A percentile compares a stretch with the other conserved stretches of the same genome.
Conservation (phyloP, 148 eudicot genomes). For the Rhododendron henanense region DNA sequence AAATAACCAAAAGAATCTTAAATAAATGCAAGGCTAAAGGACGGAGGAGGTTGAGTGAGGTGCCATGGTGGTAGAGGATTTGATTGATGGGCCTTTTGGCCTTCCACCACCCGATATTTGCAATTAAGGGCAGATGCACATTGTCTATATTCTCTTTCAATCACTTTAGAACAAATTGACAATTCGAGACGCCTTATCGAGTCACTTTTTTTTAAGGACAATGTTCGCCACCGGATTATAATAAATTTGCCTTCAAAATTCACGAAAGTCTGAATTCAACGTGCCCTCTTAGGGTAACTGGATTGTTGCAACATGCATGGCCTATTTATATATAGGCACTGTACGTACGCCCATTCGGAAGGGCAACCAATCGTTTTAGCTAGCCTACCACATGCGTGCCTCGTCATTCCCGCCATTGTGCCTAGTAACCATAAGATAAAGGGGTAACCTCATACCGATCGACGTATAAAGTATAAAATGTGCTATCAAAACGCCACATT, state of each 20-base stretch:
- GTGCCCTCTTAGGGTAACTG: no score
- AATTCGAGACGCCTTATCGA: no score
- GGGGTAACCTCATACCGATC: no score
- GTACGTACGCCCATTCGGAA: background rate
- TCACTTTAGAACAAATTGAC: background rate
- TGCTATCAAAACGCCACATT: no score
- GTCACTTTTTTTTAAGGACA: no score
- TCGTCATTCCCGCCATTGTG: no score
- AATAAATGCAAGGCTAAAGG: background rate
- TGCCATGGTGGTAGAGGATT: background rate
- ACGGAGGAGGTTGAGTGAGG: background rate
- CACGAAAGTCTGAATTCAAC: no score
- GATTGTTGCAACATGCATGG: no score
- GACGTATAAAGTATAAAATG: no score
- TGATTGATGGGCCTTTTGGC: constrained; percentile 16
- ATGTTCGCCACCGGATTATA: no score
- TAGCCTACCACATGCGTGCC: background rate
- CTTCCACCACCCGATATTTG: constrained; percentile 3
- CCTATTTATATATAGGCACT: no score
- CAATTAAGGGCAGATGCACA: background rate
- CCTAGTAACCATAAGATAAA: background rate
- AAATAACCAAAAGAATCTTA: background rate
- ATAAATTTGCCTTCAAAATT: no score
- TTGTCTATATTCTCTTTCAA: background rate
- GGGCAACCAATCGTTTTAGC: background rate